phyloP scores from a whole-genome alignment of 2,329 filamentous ascomycete genomes.

The Aspergillus caelatus region DNA sequence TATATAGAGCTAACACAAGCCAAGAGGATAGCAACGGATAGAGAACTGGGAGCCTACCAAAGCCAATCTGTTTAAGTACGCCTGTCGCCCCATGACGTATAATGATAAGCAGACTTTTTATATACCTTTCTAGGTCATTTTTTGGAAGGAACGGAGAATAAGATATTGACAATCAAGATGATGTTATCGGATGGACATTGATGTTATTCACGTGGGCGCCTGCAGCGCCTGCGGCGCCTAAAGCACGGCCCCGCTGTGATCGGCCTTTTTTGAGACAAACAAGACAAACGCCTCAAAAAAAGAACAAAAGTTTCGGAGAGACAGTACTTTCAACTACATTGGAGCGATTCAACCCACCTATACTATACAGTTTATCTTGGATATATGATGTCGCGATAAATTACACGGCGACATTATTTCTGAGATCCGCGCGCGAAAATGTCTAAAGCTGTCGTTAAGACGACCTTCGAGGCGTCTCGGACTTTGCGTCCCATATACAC shows the following conservation, averaged over 20 bases:
- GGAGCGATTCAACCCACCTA: slow-evolving; percentile 7
- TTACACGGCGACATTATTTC: not conserved
- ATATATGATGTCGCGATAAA: slow-evolving; percentile 25
- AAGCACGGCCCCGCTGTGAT: slow-evolving; percentile 36
- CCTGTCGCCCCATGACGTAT: slow-evolving; percentile 46
- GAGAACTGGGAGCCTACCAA: slow-evolving; percentile 41
- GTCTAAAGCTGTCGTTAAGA: slow-evolving; percentile 67
- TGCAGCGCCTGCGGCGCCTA: slow-evolving; percentile 23
- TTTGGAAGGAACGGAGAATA: not conserved
- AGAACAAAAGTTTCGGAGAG: slow-evolving; percentile 36
- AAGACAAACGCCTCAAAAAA: slow-evolving; percentile 39
- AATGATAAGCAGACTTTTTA: not conserved
- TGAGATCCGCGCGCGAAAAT: slow-evolving; percentile 26
- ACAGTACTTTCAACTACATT: slow-evolving; percentile 13
- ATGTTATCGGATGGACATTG: slow-evolving; percentile 3
- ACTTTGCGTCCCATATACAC: slow-evolving; percentile 93
- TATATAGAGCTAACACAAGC: not conserved
- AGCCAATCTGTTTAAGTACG: slow-evolving; percentile 49
- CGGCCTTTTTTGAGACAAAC: slow-evolving; percentile 28
- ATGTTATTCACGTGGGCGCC: slow-evolving; percentile 20
- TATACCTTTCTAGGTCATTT: not conserved
- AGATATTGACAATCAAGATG: not conserved
- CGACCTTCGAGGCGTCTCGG: slow-evolving; percentile 81
- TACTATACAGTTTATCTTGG: slow-evolving; percentile 18
- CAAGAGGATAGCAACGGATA: slow-evolving; percentile 7